These are phyloP conservation scores for Trichothecium roseum DNA, from an alignment of 2,329 filamentous ascomycete genomes.

Conservation along the genomic window DNA sequence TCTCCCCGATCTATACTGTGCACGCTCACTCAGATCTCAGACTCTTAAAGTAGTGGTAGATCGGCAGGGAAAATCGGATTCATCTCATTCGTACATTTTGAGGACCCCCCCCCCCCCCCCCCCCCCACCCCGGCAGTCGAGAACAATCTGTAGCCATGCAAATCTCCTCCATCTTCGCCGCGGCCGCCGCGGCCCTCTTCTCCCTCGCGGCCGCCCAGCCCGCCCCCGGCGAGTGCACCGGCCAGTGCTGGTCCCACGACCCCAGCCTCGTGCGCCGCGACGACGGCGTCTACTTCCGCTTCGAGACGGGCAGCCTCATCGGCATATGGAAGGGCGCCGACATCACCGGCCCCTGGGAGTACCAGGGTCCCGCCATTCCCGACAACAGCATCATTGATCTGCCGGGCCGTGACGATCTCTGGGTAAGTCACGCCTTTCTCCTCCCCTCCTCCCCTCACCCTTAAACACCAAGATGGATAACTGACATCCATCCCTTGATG, in stretches of 20 bases:
- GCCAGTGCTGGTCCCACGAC: slow-evolving; percentile 27
- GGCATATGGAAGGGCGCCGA: slow-evolving; percentile 25
- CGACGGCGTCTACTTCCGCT: slow-evolving; percentile 31
- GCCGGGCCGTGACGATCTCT: slow-evolving; percentile 28
- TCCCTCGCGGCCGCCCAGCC: slow-evolving; percentile 1
- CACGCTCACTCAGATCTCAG: too few relatives aligned
- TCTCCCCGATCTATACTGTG: too few relatives aligned
- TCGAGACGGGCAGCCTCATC: slow-evolving; percentile 29
- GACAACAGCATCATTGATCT: slow-evolving; percentile 26
- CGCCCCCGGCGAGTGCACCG: slow-evolving; percentile 24
- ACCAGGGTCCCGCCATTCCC: slow-evolving; percentile 27
- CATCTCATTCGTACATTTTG: too few relatives aligned
- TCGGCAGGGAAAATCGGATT: too few relatives aligned
- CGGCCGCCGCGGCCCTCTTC: background rate
- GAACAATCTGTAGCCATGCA: too few relatives aligned
- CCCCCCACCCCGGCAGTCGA: too few relatives aligned
- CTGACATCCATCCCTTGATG: background rate
- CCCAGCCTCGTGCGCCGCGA: slow-evolving; percentile 25
- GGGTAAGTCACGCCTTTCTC: too few relatives aligned
- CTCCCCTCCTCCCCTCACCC: too few relatives aligned
- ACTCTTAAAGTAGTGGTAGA: too few relatives aligned
- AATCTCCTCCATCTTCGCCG: too few relatives aligned
- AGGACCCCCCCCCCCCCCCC: too few relatives aligned
- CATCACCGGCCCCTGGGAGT: slow-evolving; percentile 30
- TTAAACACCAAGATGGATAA: background rate